phyloP scores from a whole-genome alignment of 108 stramenopile genomes.

The Skeletonema potamos region DNA sequence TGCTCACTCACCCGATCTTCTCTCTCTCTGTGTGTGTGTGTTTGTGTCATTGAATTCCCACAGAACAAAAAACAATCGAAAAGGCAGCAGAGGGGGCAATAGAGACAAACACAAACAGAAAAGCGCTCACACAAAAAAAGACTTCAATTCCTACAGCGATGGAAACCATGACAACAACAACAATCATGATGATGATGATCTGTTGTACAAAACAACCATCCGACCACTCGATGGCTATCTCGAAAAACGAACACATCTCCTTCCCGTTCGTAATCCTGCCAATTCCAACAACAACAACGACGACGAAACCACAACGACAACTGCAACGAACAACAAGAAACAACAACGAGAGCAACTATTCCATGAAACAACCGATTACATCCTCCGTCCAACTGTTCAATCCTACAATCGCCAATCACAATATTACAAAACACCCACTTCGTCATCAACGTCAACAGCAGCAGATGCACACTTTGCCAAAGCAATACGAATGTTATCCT shows the following conservation, averaged over 20 bases:
- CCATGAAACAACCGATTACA: not conserved
- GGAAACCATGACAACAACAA: not conserved
- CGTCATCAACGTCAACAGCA: not conserved
- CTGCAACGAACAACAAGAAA: not conserved
- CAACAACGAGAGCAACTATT: not conserved
- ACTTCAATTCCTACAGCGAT: not conserved
- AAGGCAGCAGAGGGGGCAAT: not conserved
- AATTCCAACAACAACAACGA: not conserved
- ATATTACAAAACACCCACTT: not conserved
- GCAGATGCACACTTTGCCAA: constrained; percentile 42
- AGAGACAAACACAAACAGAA: not conserved
- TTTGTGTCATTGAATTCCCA: no score
- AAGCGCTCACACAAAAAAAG: not conserved
- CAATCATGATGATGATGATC: not conserved
- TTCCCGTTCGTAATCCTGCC: not conserved
- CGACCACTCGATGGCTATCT: constrained; percentile 26
- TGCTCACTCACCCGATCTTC: not conserved
- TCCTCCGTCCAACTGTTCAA: not conserved
- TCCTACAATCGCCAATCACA: not conserved
- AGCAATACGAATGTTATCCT: constrained; percentile 36
- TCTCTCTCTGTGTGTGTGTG: no score
- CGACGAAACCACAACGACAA: not conserved
- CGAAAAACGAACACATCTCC: not conserved
- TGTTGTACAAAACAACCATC: not conserved
- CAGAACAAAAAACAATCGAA: not conserved